Base-by-base conservation (phyloP, 2,329 filamentous ascomycete species). In the Claviceps sp. region DNA sequence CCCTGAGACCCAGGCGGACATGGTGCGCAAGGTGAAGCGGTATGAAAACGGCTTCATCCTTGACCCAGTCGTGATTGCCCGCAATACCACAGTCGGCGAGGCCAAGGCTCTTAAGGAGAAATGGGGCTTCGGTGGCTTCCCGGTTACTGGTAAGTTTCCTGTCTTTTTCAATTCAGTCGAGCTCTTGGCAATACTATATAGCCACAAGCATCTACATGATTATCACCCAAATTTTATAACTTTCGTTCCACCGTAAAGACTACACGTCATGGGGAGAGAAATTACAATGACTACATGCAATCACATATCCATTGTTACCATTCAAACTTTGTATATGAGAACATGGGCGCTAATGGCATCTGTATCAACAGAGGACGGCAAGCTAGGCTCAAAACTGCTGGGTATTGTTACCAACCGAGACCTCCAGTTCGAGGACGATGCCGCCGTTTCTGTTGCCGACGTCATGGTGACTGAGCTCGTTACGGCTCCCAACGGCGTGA, bases 191-290 rank as follows among this genome's bases (percentile, higher is more conserved):
- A 30, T 44, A 50, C 34, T 40, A 54, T 48, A 53, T 50, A 10
- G 4, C 5, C 60, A 64, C 66, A 22, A 49, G 47, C 52, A 50
- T 50, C 73, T 72, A 61, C 66, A 71, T 89, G 87, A 95, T 95
- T 93, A 88, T 77, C 77, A 81, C 75, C 77, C 50, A 52, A 72
- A 75, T 77, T 77, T 79, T 73, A 74, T 96, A 97, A 97, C 93
- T 98, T 98, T 98, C 93, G 93, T 98, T 98, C 93, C 91, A 91
- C 93, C 89, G 88, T 79, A 94, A 84, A 81, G 85, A 87, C 84
- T 78, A 56, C 79, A 47, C 80, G 87, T 88, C 78, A 75, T 95
- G 89, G 80, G 88, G 89, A 95, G 72, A 58, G 55, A 48, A 55
- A 57, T 58, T 65, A 64, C 59, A 63, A 66, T 65, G 67, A 72